Evolutionary conservation across 176 grass and related monocot species (phyloP), one percentile per base, ranked within the genome.

Genomic region (Pharus latifolius): DNA sequence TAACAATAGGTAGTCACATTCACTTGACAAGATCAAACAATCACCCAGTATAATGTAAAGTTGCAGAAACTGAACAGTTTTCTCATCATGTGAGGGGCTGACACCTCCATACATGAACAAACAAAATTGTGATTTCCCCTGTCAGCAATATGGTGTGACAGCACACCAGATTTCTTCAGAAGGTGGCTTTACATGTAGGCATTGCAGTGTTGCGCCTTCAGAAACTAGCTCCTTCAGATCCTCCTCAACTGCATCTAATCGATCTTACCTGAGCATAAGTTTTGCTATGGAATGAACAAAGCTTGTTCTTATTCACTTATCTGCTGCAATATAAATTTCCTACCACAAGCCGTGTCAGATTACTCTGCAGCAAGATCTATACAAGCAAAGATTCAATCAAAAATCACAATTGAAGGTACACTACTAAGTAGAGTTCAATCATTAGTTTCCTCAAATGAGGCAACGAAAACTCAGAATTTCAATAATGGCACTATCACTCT

Each of bases 341-440:
- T 72, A 58, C 37, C 31, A 58, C 30, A 49, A 7, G 19, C 22
- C 53, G 49, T 26, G 1, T 51, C 32, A 42, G 15, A 73, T 66
- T 59, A 19, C 40, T 81, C 42, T 59, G 52, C 13, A 7, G 11
- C 28, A 48, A 59, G 24, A 57, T 65, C 24, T 12, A 58, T 3
- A 74, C 30, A 66, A 48, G 8, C 49, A 65, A 65, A 55, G 40
- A n/a, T n/a, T n/a, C n/a, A n/a, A n/a, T n/a, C n/a, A n/a, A n/a
- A n/a, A n/a, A n/a, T n/a, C n/a, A n/a, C n/a, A n/a, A n/a, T n/a
- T n/a, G n/a, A n/a, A n/a, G n/a, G n/a, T n/a, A n/a, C n/a, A n/a
- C n/a, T n/a, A n/a, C n/a, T n/a, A n/a, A n/a, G n/a, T n/a, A n/a
- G n/a, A n/a, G n/a, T n/a, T n/a, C 35, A 38, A 38, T 38, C 6